Base-by-base conservation (phyloP, 2,329 filamentous ascomycete species). In the Hypoxylon sp. region DNA sequence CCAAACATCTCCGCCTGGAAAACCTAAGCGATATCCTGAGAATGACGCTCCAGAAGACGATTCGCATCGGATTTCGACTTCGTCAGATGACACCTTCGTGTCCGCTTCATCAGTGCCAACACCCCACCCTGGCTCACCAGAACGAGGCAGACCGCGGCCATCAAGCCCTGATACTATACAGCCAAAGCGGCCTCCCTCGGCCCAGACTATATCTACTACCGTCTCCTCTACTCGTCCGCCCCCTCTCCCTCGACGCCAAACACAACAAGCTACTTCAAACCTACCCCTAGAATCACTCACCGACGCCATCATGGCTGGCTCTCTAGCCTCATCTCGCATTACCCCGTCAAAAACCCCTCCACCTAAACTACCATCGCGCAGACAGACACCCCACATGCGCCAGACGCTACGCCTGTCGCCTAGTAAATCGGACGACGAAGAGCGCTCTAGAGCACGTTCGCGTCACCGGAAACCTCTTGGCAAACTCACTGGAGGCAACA, bases 291-390 rank as follows among this genome's bases (percentile, higher is more conserved):
- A 90, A 63, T 88, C 88, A 0, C 85, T 94, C 6, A 89, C 91
- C 11, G 87, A 88, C 71, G 92, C 92, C 67, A 93, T 94, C 62
- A 85, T 94, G 72, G 91, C 91, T 1, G 89, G 91, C 1, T 91
- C 89, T 23, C 82, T 94, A 0, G 92, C 92, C 4, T 88, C 90
- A 0, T 84, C 88, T 1, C 87, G 88, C 67, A 74, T 78, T 76
- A 70, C 72, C 77, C 23, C 79, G 6, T 60, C 82, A 5, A 43
- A 67, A 72, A 19, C 79, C 2, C 71, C 82, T 3, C 80, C 80
- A 29, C 80, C 82, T 0, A 57, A 60, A 19, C 74, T 81, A 5
- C 80, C 81, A 1, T 74, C 75, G 32, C 78, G 78, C 9, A 84
- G 82, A 57, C 81, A 77, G 54, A 85, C 84, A 1, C 82, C 83